Base-by-base conservation (phyloP, 23 red algal genomes). In the Gracilaria gracilis region DNA sequence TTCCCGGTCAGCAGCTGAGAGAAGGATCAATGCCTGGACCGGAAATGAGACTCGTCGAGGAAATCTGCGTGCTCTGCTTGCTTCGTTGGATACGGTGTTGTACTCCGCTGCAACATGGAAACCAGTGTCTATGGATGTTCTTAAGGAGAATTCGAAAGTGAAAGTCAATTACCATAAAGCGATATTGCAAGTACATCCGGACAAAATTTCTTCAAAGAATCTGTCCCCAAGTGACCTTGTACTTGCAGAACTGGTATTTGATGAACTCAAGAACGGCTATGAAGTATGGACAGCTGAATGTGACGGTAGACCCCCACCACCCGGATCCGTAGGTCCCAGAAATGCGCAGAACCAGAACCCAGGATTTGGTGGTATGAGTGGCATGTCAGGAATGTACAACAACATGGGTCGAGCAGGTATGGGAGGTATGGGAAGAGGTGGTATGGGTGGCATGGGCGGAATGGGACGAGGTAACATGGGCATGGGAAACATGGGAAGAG, bases 161-260 rank as follows among this genome's bases (percentile, higher is more conserved):
- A 95, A 95, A 58, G 86, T 92, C 35, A 92, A 92, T 23, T 95
- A 95, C 51, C 88, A 95, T 73, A 95, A 95, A 37, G 94, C 94
- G 25, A 92, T 95, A 40, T 57, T 91, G 50, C 93, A 91, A 54
- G 91, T 98, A 62, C 95, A 98, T 70, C 95, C 95, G 1, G 95
- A 98, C 58, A 98, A 98, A 42, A 94, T 94, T 44, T 57, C 57
- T 20, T 88, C 84, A 55, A 98, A 94, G 84, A 92, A 88, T 55
- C 84, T 94, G 15, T 49, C 75, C 17, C 80, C 85, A 0, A 87
- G 94, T 74, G 57, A 98, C 15, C 70, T 85, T 47, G 87, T 98
- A 59, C 75, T 98, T 12, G 84, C 95, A 4, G 95, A 98, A 79
- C 86, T 93, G 39, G 87, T 91, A 54, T 94, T 98, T 91, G 89